A percentile compares a stretch with the other conserved stretches of the same genome.
These are phyloP conservation scores for Hypericum perforatum DNA, from an alignment of 345 rosid genomes.

Conservation along the genomic window DNA sequence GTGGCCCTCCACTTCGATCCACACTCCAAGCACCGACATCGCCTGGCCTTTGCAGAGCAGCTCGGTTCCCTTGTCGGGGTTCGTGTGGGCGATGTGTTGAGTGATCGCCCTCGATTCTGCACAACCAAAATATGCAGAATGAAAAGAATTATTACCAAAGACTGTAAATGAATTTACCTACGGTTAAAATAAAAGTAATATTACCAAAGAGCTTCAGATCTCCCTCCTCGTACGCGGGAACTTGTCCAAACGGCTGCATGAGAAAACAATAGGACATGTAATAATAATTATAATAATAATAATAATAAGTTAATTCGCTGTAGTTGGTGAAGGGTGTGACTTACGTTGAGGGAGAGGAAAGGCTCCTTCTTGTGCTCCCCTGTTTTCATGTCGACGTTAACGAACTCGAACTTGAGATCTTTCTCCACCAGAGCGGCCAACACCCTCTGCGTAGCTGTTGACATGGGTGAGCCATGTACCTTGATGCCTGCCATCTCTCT, in stretches of 20 bases:
- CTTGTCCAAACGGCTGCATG: conserved; percentile 36
- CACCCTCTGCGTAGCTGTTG: conserved; percentile 14
- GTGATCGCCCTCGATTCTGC: conserved; percentile 40
- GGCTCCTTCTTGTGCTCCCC: conserved; percentile 21
- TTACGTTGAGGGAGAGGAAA: conserved; percentile 24
- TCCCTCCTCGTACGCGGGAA: conserved; percentile 36
- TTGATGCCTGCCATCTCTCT: too few relatives aligned
- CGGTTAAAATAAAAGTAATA: too few relatives aligned
- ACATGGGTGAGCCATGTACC: conserved; percentile 15
- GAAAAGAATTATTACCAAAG: too few relatives aligned
- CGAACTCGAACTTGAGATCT: conserved; percentile 14
- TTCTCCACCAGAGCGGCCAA: conserved; percentile 19
- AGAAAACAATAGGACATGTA: neutral
- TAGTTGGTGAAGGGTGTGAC: too few relatives aligned
- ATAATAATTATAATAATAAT: neutral
- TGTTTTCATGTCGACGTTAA: conserved; percentile 8
- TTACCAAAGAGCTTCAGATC: conserved; percentile 33
- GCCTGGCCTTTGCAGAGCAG: conserved; percentile 16
- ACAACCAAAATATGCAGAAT: too few relatives aligned
- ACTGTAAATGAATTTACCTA: too few relatives aligned
- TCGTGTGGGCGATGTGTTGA: conserved; percentile 27
- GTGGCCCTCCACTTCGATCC: conserved; percentile 43
- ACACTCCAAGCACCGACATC: conserved; percentile 19
- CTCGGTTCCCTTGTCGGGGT: conserved; percentile 24
- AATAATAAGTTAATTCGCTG: too few relatives aligned